phyloP scores from a whole-genome alignment of 140 eudicot genomes.

The Senecio squalidus region DNA sequence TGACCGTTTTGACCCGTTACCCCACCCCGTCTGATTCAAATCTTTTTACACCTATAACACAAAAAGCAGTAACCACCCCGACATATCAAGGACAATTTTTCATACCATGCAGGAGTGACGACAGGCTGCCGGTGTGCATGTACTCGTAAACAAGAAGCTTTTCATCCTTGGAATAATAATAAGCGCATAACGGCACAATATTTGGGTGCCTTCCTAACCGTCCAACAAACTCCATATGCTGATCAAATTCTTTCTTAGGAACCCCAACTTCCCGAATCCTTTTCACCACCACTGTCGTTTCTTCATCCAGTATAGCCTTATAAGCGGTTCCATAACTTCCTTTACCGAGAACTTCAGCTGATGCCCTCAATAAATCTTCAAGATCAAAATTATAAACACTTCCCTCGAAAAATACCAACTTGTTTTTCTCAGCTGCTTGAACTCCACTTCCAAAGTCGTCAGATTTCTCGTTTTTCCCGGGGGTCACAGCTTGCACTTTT shows the following conservation, averaged over 20 bases:
- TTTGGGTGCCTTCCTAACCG: conserved; percentile 61
- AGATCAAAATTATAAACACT: conserved; percentile 70
- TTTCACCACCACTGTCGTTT: conserved; percentile 73
- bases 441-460: conserved; percentile 93
- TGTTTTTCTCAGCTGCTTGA: conserved; percentile 81
- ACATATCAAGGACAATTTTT: not conserved
- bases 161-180: conserved; percentile 84
- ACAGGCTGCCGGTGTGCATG: conserved; percentile 69
- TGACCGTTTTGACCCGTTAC: not conserved
- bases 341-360: conserved; percentile 93
- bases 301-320: conserved; percentile 76
- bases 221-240: conserved; percentile 73
- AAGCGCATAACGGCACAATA: conserved; percentile 66
- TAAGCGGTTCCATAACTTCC: conserved; percentile 90
- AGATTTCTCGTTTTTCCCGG: conserved; percentile 55
- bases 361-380: conserved; percentile 83
- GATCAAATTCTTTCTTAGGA: conserved; percentile 76
- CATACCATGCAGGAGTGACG: conserved; percentile 77
- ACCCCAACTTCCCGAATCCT: conserved; percentile 62
- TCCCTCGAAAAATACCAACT: conserved; percentile 66
- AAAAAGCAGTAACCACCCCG: not conserved
- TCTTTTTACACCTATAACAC: not conserved
- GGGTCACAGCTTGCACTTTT: conserved; percentile 45
- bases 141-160: conserved; percentile 85
- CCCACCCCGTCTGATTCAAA: not conserved